These are phyloP conservation scores for Zygotorulaspora danielsina DNA, from an alignment of 805 yeast species.

Conservation along the genomic window DNA sequence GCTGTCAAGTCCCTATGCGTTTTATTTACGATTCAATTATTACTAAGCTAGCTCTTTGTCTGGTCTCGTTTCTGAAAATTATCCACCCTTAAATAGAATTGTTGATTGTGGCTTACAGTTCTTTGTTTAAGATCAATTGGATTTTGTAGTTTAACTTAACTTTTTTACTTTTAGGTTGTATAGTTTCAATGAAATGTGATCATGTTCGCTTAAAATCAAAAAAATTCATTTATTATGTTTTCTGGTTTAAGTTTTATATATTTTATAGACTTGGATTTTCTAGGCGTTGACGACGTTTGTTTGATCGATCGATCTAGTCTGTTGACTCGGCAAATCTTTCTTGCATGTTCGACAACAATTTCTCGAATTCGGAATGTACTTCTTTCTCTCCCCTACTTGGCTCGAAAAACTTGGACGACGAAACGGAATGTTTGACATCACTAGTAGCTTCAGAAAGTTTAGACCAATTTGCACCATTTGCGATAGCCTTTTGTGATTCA, in stretches of 20 bases:
- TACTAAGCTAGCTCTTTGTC: slow-evolving; percentile 1
- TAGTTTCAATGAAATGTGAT: slow-evolving; percentile 3
- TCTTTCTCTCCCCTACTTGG: slow-evolving; percentile 87
- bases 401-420: slow-evolving; percentile 93
- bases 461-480: slow-evolving; percentile 92
- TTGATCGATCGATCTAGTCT: slow-evolving; percentile 46
- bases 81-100: neutral
- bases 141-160: too few relatives aligned
- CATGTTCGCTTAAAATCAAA: slow-evolving; percentile 2
- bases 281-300: neutral
- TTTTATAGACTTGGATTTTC: neutral
- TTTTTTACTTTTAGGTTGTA: neutral
- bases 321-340: slow-evolving; percentile 95
- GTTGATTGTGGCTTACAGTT: neutral
- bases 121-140: neutral
- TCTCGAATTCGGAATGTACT: slow-evolving; percentile 71
- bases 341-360: slow-evolving; percentile 65
- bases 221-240: neutral
- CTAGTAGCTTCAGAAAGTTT: slow-evolving; percentile 84
- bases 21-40: slow-evolving; percentile 1
- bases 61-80: neutral
- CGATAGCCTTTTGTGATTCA: slow-evolving; percentile 95
- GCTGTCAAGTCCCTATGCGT: neutral
- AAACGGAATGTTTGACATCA: slow-evolving; percentile 89
- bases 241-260: neutral